Evolutionary conservation across 2,329 filamentous ascomycete species (phyloP).

Genomic region (Fusarium cyanostomum): DNA sequence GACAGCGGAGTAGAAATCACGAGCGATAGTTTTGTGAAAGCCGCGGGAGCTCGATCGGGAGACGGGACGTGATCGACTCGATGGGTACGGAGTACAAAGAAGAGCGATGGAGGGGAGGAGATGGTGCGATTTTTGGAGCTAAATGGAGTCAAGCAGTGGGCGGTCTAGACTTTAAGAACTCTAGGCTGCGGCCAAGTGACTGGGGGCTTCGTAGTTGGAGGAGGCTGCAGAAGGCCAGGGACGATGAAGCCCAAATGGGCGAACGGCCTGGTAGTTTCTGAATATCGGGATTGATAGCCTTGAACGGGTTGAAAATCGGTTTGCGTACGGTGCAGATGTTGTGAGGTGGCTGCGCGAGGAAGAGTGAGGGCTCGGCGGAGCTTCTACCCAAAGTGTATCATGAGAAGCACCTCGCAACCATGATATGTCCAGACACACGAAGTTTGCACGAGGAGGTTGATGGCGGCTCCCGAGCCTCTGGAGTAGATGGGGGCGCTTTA

Average conservation of each 20-base stretch:
- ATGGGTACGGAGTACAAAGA: slow-evolving; percentile 36
- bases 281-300: slow-evolving; percentile 4
- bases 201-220: slow-evolving; percentile 24
- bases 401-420: slow-evolving; percentile 4
- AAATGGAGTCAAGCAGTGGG: slow-evolving; percentile 38
- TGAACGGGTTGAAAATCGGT: neutral
- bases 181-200: slow-evolving; percentile 23
- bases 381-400: slow-evolving; percentile 10
- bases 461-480: neutral
- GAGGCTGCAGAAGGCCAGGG: slow-evolving; percentile 13
- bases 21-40: slow-evolving; percentile 19
- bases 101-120: slow-evolving; percentile 38
- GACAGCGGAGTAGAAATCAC: slow-evolving; percentile 29
- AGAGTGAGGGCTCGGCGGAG: slow-evolving; percentile 3
- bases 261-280: slow-evolving; percentile 8
- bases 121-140: slow-evolving; percentile 45
- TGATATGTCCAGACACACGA: slow-evolving; percentile 2
- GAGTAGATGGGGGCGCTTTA: neutral
- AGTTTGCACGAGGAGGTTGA: neutral
- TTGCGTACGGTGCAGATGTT: slow-evolving; percentile 11
- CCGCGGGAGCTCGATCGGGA: slow-evolving; percentile 36
- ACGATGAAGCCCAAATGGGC: slow-evolving; percentile 4
- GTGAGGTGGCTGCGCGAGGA: neutral
- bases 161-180: slow-evolving; percentile 39
- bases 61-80: slow-evolving; percentile 40